phyloP scores from a whole-genome alignment of 1,284 basidiomycete genomes.

The Papiliotrema nemorosa region DNA sequence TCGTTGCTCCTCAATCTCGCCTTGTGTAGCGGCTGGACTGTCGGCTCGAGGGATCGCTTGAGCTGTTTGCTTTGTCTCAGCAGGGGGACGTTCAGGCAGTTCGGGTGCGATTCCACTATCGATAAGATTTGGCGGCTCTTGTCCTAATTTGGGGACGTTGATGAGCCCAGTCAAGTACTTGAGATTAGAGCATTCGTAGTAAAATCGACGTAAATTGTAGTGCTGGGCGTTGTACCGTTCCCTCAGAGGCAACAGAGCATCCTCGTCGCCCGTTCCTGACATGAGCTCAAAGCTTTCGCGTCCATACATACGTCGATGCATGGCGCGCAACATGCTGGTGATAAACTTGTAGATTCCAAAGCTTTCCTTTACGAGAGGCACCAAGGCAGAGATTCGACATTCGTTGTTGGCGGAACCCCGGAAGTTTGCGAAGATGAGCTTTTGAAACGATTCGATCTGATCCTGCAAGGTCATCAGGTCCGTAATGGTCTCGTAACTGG shows the following conservation, averaged over 20 bases:
- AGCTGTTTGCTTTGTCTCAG: conserved; percentile 50
- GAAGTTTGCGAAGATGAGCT: conserved; percentile 91
- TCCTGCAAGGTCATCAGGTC: conserved; percentile 95
- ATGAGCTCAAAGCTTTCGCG: conserved; percentile 54
- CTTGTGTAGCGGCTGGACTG: conserved; percentile 65
- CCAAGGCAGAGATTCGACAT: conserved; percentile 87
- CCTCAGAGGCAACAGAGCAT: conserved; percentile 78
- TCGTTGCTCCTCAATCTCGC: conserved; percentile 86
- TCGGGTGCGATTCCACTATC: conserved; percentile 80
- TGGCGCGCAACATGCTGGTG: conserved; percentile 92
- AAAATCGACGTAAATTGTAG: conserved; percentile 86
- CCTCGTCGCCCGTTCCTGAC: conserved; percentile 77
- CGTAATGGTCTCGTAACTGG: conserved; percentile 88
- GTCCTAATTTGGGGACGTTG: conserved; percentile 91
- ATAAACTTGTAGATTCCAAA: conserved; percentile 98
- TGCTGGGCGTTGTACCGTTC: conserved; percentile 85
- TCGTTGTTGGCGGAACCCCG: conserved; percentile 86
- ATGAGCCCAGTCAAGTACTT: conserved; percentile 93
- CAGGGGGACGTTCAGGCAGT: conserved; percentile 78
- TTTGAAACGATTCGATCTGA: conserved; percentile 95
- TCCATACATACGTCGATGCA: conserved; percentile 61
- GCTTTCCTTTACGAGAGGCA: conserved; percentile 92
- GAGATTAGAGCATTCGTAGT: conserved; percentile 95
- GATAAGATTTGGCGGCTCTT: conserved; percentile 88
- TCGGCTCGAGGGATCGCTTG: conserved; percentile 60